Base-by-base conservation (phyloP, 176 grass and related monocot genomes). In the Musa troglodytarum region DNA sequence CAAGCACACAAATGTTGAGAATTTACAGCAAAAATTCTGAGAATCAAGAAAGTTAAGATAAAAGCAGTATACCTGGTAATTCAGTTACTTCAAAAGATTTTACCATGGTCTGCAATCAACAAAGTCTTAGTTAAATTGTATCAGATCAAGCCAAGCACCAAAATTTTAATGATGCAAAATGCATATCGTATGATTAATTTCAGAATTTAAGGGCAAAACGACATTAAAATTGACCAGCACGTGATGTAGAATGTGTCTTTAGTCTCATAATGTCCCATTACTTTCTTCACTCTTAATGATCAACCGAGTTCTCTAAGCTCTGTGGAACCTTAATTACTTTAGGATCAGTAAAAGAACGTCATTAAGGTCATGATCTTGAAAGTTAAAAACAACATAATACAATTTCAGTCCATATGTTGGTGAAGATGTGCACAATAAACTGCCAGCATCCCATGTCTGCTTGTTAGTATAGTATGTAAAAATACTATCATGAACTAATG, bases 11-110 rank as follows among this genome's bases (percentile, higher is more conserved):
- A 49, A 11, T 11, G 17, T 70, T 50, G 28, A 73, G 16, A 74
- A 26, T 80, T 80, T 64, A 71, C 23, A 10, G 63, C 80, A 3
- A 54, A 28, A 52, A 3, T 63, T 14, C 71, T 4, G 10, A 26
- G 26, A 26, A 26, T 52, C 28, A n/a, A 21, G 10, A n/a, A 22
- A 51, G 13, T 1, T 52, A 52, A 71, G 0, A 70, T 24, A 65
- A 65, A 25, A 23, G 20, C 5, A 51, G 3, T 17, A 2, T 94
- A 94, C 95, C 95, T 82, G 95, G 95, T 73, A 99, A 76, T 66
- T 99, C 95, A 19, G 95, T 87, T 56, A 87, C 88, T 80, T 99
- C 95, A 74, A 99, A 99, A 71, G 95, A 99, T 81, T 99, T 99
- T 71, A 89, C 95, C 95, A 99, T 99, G 50, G 90, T 85, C 95